Base-by-base conservation (phyloP, 2,329 filamentous ascomycete species). In the Talaromyces atroroseus region DNA sequence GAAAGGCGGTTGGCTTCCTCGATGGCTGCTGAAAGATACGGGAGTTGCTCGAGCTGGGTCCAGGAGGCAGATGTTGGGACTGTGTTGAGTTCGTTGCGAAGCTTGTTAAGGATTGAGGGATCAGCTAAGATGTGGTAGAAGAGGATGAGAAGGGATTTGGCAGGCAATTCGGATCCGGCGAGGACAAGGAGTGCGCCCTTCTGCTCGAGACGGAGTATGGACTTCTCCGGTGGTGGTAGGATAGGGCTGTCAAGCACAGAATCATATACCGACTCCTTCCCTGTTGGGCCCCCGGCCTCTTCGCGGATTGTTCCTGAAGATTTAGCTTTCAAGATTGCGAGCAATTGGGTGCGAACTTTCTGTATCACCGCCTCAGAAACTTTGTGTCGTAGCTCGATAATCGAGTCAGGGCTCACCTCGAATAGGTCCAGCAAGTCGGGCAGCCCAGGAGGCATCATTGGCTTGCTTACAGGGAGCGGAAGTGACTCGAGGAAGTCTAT, bases 11-110 rank as follows among this genome's bases (percentile, higher is more conserved):
- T 58, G 8, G 62, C 66, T 60, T 70, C 68, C 49, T 65, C 63
- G 8, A 76, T 67, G 11, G 72, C 60, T 1, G 73, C 74, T 3
- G 70, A 67, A 11, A 80, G 65, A 60, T 75, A 76, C 1, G 74
- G 70, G 6, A 74, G 64, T 49, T 68, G 61, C 58, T 76, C 66
- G 3, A 74, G 63, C 26, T 64, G 57, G 11, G 61, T 57, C 63
- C 65, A 66, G 16, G 56, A 38, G 47, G 56, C 62, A 26, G 23
- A 51, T 18, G 14, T 49, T 12, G 46, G 57, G 7, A 56, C 56
- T 10, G 49, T 26, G 16, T 50, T 48, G 12, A 68, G 58, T 49
- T 67, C 65, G 3, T 34, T 32, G 32, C 60, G 61, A 16, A 68
- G 60, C 11, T 56, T 60, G 11, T 32, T 16, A 3, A 60, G 57